Percentiles rank a stretch among this genome's conserved stretches.
Evolutionary conservation across 2,329 filamentous ascomycete species (phyloP).

Genomic region (Albifimbria verrucaria): DNA sequence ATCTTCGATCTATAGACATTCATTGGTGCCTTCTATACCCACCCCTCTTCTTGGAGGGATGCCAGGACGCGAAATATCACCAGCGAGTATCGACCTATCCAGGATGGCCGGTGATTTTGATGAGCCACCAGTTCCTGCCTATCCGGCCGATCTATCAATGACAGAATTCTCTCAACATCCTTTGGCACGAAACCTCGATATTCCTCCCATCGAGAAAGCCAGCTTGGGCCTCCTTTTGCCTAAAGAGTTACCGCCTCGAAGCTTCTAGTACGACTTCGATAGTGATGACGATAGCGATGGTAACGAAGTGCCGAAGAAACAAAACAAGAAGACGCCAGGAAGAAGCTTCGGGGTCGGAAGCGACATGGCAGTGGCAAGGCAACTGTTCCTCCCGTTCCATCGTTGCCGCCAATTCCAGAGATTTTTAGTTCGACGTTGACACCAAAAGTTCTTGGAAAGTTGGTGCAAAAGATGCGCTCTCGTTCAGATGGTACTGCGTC

Average conservation of each 20-base stretch:
- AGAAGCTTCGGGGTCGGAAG: slow-evolving; percentile 4
- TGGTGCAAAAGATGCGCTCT: slow-evolving; percentile 23
- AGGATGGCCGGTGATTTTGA: slow-evolving; percentile 27
- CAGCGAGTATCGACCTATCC: slow-evolving; percentile 33
- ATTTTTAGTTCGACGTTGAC: slow-evolving; percentile 17
- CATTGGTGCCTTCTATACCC: slow-evolving; percentile 10
- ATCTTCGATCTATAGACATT: not conserved
- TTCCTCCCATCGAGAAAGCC: slow-evolving; percentile 23
- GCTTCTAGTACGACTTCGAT: slow-evolving; percentile 35
- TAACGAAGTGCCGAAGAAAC: slow-evolving; percentile 9
- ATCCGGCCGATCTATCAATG: slow-evolving; percentile 30
- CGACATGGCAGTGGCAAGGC: slow-evolving; percentile 7
- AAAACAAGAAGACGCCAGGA: slow-evolving; percentile 5
- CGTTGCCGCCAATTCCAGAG: slow-evolving; percentile 30
- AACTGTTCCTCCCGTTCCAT: slow-evolving; percentile 19
- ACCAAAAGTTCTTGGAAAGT: slow-evolving; percentile 20
- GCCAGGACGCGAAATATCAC: slow-evolving; percentile 35
- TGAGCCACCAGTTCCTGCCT: slow-evolving; percentile 26
- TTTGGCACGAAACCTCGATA: slow-evolving; percentile 24
- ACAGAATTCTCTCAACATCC: slow-evolving; percentile 34
- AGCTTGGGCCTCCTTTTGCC: slow-evolving; percentile 31
- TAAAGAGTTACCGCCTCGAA: slow-evolving; percentile 27
- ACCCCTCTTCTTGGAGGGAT: slow-evolving; percentile 43
- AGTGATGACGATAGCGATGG: slow-evolving; percentile 25
- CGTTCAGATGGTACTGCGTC: slow-evolving; percentile 9